Base-by-base conservation (phyloP, 148 eudicot species). In the Drosera capensis region DNA sequence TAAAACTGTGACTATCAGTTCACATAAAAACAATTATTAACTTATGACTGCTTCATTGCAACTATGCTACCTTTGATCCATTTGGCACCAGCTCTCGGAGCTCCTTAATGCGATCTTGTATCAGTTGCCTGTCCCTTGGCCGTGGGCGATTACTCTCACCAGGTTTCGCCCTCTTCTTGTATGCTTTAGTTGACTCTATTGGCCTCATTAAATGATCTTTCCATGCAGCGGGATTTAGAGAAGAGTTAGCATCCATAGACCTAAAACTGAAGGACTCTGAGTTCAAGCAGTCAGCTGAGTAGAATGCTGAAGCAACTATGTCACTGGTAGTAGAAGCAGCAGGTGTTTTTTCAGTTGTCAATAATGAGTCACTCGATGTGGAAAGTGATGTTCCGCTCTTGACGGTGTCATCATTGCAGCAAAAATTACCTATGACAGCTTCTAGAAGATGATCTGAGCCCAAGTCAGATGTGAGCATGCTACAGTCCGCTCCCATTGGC, bases 101-200 rank as follows among this genome's bases (percentile, higher is more conserved):
- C 61, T 87, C 90, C 60, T 77, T 87, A 52, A 87, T 74, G 13
- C 96, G 94, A 62, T 87, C 94, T 68, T 87, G 94, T 60, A 87
- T 83, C 57, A 87, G 60, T 48, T 87, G 96, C 48, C 96, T 77
- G 55, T 87, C 96, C 70, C 96, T 79, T 39, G 96, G 96, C 58
- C 96, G 74, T 24, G 96, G 96, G 38, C 94, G 76, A 23, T 69
- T 52, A 65, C 65, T 87, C 65, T 87, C 96, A 46, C 86, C 86
- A 25, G 82, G 86, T 55, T 78, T 82, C 41, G 86, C 80, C 55
- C 90, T 68, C 67, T 83, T 87, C 51, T 71, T 87, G 49, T 45
- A 64, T 17, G 40, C 40, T 57, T 82, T 82, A 19, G 45, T 60
- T 7, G 46, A 66, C 48, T 71, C 86, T 48, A 39, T 52, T 16